Evolutionary conservation across 257 asterid genomes (phyloP), one percentile per base, ranked within the genome.

Genomic region (Euphrasia confusa): DNA sequence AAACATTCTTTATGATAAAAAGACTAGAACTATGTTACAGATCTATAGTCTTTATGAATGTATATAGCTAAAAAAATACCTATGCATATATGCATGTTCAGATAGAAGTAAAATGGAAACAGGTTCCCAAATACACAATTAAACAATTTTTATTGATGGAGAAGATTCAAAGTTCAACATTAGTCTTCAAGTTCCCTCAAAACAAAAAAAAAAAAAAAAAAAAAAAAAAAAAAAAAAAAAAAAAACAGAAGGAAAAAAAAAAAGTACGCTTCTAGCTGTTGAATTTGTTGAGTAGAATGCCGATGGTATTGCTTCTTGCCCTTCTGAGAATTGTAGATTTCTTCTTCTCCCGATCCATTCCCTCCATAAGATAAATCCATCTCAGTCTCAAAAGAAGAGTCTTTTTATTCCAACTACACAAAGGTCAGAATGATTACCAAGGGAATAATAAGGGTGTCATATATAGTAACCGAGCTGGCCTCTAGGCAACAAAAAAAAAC

Each of bases 191-290:
- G 42, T 37, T 37, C 7, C 11, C 42, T 11, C 9, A 0, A 37
- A 35, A 35, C n/a, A n/a, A n/a, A n/a, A n/a, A n/a, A n/a, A n/a
- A n/a, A n/a, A n/a, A n/a, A n/a, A n/a, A n/a, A 0, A 37, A 21
- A 21, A 21, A 21, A 21, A 21, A 21, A 21, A 0, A 21, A 33
- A 33, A 33, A 1, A 33, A 33, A 58, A 0, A 37, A 8, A 37
- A 1, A 9, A 37, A 37, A 37, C 8, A 7, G 4, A 45, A 10
- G 17, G 18, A 13, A 47, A 14, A 11, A 47, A 14, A 11, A 47
- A 47, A 47, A 12, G 28, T 87, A 87, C 95, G 72, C 81, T 81
- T 87, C 90, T 10, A 87, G 94, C 24, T 68, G 77, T 45, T 75
- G 83, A 65, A 87, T 84, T 62, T 87, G 94, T 58, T 82, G 79